These are phyloP conservation scores for Acorus gramineus DNA, from an alignment of 106 monocot species.

Conservation along the genomic window DNA sequence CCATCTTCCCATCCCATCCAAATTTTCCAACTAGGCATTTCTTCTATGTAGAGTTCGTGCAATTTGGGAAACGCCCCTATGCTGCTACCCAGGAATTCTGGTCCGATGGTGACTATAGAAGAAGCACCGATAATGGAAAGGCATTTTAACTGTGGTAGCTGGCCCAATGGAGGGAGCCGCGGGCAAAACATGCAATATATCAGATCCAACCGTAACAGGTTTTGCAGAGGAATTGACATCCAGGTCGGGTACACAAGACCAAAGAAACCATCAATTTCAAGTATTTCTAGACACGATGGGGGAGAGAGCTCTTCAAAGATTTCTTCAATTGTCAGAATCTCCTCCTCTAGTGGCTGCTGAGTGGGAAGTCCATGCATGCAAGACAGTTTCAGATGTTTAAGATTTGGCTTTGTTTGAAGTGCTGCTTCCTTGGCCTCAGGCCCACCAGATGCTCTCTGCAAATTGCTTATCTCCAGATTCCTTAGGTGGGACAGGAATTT, in stretches of 20 bases:
- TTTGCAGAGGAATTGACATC: conserved; percentile 2
- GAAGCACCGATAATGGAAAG: conserved; percentile 11
- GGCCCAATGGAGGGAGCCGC: conserved; percentile 27
- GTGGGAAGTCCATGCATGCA: not conserved
- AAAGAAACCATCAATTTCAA: conserved; percentile 19
- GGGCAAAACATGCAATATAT: conserved; percentile 7
- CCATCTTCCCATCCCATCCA: too few relatives aligned
- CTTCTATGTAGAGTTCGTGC: too few relatives aligned
- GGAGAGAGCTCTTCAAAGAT: conserved; percentile 29
- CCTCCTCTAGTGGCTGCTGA: conserved; percentile 2
- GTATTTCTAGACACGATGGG: conserved; percentile 7
- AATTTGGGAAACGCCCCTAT: too few relatives aligned
- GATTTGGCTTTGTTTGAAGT: conserved; percentile 14
- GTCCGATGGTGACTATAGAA: conserved; percentile 11
- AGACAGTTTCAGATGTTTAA: conserved; percentile 15
- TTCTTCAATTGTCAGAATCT: conserved; percentile 14
- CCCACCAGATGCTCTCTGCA: conserved; percentile 13
- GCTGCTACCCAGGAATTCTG: not conserved
- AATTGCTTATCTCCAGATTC: conserved; percentile 12
- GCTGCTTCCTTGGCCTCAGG: conserved; percentile 4
- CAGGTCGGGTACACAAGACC: conserved; percentile 18
- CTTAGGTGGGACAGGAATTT: conserved; percentile 19
- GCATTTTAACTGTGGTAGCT: conserved; percentile 13
- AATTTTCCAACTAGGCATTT: too few relatives aligned
- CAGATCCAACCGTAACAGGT: conserved; percentile 19